Conservation (phyloP, 805 yeast genomes). For the Jamesozyma piceae region DNA sequence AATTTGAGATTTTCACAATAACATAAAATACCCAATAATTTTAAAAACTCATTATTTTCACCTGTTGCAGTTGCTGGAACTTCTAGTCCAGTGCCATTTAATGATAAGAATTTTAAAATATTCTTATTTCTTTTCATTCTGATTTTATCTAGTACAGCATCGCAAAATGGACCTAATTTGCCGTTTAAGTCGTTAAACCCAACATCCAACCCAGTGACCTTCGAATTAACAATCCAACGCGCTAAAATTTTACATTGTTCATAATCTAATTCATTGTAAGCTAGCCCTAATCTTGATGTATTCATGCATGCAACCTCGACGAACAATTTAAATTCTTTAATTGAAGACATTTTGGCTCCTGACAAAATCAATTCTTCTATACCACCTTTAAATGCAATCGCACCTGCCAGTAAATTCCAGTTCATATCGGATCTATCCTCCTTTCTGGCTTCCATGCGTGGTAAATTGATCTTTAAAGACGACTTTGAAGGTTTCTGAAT, state of each 20-base stretch:
- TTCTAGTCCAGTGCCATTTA: constrained; percentile 55
- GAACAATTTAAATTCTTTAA: constrained; percentile 48
- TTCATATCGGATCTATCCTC: constrained; percentile 59
- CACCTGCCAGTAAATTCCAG: constrained; percentile 72
- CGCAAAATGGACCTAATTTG: constrained; percentile 24
- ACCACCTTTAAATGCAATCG: constrained; percentile 66
- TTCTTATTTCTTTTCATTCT: constrained; percentile 18
- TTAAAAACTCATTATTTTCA: constrained; percentile 25
- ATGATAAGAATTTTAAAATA: constrained; percentile 42
- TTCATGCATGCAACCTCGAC: constrained; percentile 48
- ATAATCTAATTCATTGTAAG: constrained; percentile 57
- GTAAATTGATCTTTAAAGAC: constrained; percentile 19
- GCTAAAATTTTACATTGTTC: constrained; percentile 52
- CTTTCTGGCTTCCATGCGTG: constrained; percentile 32
- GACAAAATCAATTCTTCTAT: constrained; percentile 71
- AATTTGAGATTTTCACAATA: constrained; percentile 52
- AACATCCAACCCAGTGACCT: constrained; percentile 62
- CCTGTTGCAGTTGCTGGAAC: constrained; percentile 37
- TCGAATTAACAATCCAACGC: constrained; percentile 42
- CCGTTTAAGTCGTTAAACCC: constrained; percentile 66
- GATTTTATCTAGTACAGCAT: constrained; percentile 19
- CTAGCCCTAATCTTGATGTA: constrained; percentile 66
- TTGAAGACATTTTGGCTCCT: constrained; percentile 58
- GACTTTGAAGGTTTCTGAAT: constrained; percentile 33
- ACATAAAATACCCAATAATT: constrained; percentile 40